phyloP scores from a whole-genome alignment of 1,139 yeast genomes.

The Pichiaceae sp. region DNA sequence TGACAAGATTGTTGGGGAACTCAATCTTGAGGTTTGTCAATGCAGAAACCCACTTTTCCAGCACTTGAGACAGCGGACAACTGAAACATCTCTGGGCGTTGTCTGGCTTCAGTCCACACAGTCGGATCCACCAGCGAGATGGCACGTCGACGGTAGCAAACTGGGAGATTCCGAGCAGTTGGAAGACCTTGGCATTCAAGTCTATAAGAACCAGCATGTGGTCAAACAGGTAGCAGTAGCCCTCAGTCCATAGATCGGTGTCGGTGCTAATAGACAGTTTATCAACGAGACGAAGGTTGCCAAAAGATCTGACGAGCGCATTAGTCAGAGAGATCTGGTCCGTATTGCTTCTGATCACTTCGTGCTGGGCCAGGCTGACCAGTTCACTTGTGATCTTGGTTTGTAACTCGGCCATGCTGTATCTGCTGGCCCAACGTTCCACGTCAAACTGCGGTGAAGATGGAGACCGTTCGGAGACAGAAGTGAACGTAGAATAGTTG shows the following conservation, averaged over 20 bases:
- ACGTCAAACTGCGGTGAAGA: conserved; percentile 6
- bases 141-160: conserved; percentile 11
- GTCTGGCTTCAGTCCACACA: conserved; percentile 9
- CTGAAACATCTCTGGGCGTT: background rate
- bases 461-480: conserved; percentile 26
- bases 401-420: conserved; percentile 7
- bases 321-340: conserved; percentile 8
- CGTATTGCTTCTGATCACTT: conserved; percentile 4
- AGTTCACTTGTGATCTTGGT: conserved; percentile 16
- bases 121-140: conserved; percentile 10
- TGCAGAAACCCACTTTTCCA: conserved; percentile 30
- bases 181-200: conserved; percentile 4
- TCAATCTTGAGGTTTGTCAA: conserved; percentile 23
- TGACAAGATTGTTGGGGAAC: conserved; percentile 21
- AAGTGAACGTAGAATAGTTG: conserved; percentile 21
- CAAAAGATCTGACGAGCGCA: conserved; percentile 21
- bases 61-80: conserved; percentile 6
- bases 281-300: conserved; percentile 27
- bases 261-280: conserved; percentile 12
- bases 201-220: conserved; percentile 14
- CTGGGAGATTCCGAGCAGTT: conserved; percentile 8
- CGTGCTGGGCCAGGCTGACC: conserved; percentile 10
- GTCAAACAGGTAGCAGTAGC: conserved; percentile 25
- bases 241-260: conserved; percentile 12
- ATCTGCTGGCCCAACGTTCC: conserved; percentile 11